phyloP scores from a whole-genome alignment of 2,329 filamentous ascomycete species.

The Xylariaceae sp. region DNA sequence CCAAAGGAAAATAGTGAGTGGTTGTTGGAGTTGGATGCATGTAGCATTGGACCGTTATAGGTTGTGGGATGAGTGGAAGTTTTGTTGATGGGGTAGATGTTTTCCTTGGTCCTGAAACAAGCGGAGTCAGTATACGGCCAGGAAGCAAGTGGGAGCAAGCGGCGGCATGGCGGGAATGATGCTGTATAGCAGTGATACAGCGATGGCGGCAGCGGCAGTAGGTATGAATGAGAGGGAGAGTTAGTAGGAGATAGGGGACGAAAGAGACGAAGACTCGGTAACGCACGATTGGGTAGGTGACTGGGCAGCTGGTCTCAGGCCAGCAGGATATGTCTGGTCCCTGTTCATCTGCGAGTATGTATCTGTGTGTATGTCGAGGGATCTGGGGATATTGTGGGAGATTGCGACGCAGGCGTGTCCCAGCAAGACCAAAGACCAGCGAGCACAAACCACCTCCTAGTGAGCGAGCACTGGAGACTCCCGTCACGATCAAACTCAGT shows the following conservation, averaged over 20 bases:
- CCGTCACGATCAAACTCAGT: conserved; percentile 42
- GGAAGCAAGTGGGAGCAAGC: no score
- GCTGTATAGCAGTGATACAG: neutral
- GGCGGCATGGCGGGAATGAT: no score
- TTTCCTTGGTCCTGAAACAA: conserved; percentile 26
- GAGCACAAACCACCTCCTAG: conserved; percentile 1
- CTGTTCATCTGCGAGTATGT: conserved; percentile 41
- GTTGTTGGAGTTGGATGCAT: conserved; percentile 56
- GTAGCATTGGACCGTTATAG: conserved; percentile 52
- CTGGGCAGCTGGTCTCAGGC: conserved; percentile 54
- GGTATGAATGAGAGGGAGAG: neutral
- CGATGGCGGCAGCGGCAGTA: neutral
- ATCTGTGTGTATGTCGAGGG: neutral
- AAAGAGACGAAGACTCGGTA: no score
- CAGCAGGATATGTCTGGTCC: conserved; percentile 51
- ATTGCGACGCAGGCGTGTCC: conserved; percentile 1
- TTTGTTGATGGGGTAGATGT: conserved; percentile 20
- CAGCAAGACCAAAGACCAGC: conserved; percentile 5
- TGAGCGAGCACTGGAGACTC: neutral
- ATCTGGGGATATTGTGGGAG: conserved; percentile 8
- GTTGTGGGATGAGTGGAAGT: conserved; percentile 24
- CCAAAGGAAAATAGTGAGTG: conserved; percentile 61
- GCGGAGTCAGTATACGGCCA: conserved; percentile 6
- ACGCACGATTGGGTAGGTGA: conserved; percentile 53
- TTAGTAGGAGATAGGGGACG: no score